Percentiles rank a stretch among this genome's conserved stretches.
phyloP scores from a whole-genome alignment of 176 grass and related monocot genomes.

The Juncus inflexus region DNA sequence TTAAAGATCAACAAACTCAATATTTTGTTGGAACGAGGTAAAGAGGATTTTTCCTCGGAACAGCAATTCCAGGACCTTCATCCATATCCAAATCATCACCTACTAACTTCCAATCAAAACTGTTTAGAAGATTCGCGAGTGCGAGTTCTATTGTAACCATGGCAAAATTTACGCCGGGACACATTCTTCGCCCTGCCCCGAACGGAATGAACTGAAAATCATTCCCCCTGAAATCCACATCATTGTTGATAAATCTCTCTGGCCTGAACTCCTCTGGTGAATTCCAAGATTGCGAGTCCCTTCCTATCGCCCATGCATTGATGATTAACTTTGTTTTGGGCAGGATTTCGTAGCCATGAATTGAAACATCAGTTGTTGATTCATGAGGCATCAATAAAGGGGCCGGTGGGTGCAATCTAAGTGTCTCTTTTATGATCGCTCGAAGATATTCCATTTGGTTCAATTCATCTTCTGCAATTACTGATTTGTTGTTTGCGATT shows the following conservation, averaged over 20 bases:
- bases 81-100: constrained; percentile 36
- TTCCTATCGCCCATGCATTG: constrained; percentile 63
- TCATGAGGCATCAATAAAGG: constrained; percentile 50
- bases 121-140: constrained; percentile 33
- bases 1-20: no score
- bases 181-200: constrained; percentile 55
- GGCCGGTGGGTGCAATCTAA: constrained; percentile 54
- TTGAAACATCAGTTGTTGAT: constrained; percentile 17
- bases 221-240: constrained; percentile 39
- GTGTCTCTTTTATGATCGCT: constrained; percentile 54
- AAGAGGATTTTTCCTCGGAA: constrained; percentile 37
- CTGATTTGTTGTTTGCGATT: constrained; percentile 2
- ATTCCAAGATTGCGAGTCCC: constrained; percentile 48
- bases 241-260: constrained; percentile 42
- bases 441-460: constrained; percentile 38
- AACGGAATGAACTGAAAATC: constrained; percentile 59
- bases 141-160: constrained; percentile 43
- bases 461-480: constrained; percentile 33
- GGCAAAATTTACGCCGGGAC: constrained; percentile 55
- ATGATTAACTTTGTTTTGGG: constrained; percentile 39
- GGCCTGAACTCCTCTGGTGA: constrained; percentile 55
- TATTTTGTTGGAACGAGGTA: constrained; percentile 30
- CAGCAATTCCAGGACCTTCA: constrained; percentile 49
- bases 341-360: constrained; percentile 50
- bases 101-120: constrained; percentile 59